Evolutionary conservation across 495 filamentous ascomycete genomes (phyloP), one percentile per base, ranked within the genome.

Genomic region (Penicillium coffeae): DNA sequence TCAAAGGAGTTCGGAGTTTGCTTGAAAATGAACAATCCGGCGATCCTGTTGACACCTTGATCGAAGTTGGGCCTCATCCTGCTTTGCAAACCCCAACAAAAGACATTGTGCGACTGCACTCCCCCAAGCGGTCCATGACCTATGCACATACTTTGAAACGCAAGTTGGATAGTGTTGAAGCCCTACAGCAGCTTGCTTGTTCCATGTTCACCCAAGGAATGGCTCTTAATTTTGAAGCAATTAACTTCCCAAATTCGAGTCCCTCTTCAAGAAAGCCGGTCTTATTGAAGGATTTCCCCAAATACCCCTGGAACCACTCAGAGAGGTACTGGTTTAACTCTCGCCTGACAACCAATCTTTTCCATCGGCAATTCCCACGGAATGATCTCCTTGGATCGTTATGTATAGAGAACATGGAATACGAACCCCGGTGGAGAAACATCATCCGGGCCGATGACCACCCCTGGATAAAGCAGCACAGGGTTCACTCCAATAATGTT

Each of bases 11-110:
- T 3, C 33, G 51, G 14, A 59, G 58, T 21, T 33, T 62, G 4
- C 48, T 59, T 14, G 34, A 50, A 1, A 38, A 50, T 6, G 47
- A 52, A 3, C 15, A 50, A 16, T 20, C 58, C 0, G 25, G 22
- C 15, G 42, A 18, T 0, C 49, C 49, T n/a, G 48, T 65, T 16
- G 44, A 61, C 46, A 53, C 68, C 0, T 54, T 87, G 3, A 42
- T 88, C 14, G 84, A 88, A 51, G 65, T 87, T 18, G 85, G 86
- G 0, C 83, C 86, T 15, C 85, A 88, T 49, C 64, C 73, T 7
- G 80, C 84, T 0, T 67, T 90, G 0, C 70, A 79, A 40, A 63
- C 63, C 1, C 76, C 78, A 0, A 59, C 75, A 10, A 65, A 63
- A 4, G 62, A 75, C 10, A 73, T 71, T 34, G 45, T 50, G 1